Percentiles rank a stretch among this genome's conserved stretches.
phyloP scores from a whole-genome alignment of 805 yeast genomes.

The Torulaspora gathmanii region DNA sequence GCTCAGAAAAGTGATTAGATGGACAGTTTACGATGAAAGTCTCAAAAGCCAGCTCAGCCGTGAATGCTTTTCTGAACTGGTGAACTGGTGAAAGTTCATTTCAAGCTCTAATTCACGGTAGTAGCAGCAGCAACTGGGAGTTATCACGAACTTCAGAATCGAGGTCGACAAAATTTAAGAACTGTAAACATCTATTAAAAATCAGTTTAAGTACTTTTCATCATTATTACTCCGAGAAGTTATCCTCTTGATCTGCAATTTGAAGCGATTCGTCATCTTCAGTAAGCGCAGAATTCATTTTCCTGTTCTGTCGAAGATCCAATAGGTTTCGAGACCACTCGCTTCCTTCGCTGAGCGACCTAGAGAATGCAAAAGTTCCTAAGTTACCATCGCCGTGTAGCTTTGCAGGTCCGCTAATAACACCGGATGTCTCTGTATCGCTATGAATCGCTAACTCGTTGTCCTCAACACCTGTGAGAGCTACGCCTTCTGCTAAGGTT shows the following conservation, averaged over 20 bases:
- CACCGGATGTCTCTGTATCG: conserved; percentile 13
- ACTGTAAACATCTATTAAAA: not conserved
- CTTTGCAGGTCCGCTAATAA: conserved; percentile 6
- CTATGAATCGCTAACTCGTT: conserved; percentile 12
- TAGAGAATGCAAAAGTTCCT: conserved; percentile 3
- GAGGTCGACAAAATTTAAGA: no score
- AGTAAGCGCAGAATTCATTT: conserved; percentile 12
- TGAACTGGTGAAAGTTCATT: no score
- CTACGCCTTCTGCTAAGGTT: not conserved
- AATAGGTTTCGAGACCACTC: conserved; percentile 19
- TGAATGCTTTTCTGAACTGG: no score
- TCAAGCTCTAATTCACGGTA: no score
- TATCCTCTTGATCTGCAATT: conserved; percentile 31
- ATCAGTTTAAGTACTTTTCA: not conserved
- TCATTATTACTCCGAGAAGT: conserved; percentile 10
- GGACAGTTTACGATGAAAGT: not conserved
- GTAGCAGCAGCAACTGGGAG: no score
- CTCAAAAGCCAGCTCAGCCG: no score
- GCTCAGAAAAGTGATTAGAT: not conserved
- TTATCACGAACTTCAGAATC: no score
- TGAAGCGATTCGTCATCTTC: conserved; percentile 22
- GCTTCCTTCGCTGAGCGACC: conserved; percentile 20
- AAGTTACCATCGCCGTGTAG: not conserved
- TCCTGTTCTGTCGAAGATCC: conserved; percentile 13
- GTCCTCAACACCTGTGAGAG: conserved; percentile 4